Evolutionary conservation across 2,329 filamentous ascomycete species (phyloP), one percentile per base, ranked within the genome.

Genomic region (Sporothrix protearum): DNA sequence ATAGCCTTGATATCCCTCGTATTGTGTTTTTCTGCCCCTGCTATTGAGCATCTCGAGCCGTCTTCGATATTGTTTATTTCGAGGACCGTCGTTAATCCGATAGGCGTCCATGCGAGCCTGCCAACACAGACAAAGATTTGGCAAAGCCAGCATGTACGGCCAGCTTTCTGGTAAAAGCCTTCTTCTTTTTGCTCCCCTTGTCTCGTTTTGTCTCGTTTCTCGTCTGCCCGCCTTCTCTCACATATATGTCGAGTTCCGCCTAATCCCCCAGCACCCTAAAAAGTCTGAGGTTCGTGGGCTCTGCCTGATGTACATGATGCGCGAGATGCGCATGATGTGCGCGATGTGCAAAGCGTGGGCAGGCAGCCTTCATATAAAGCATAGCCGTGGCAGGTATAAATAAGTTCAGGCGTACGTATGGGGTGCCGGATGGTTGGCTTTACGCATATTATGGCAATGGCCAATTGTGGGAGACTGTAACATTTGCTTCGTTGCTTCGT

Each of bases 221-320:
- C 10, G 57, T 14, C 30, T 22, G n/a, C 47, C n/a, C 30, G 19
- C 30, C 10, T 10, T 39, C 39, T 3, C 53, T 25, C 33, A 30
- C 14, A 16, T 19, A 22, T 9, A 8, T 22, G 1, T 39, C 42
- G 45, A 42, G 25, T 33, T 39, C 66, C 47, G 47, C 30, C 19
- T 55, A 42, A 42, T 55, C 66, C 66, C 30, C 67, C n/a, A 57
- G 51, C n/a, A 16, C 36, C 51, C 22, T 59, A 7, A 25, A 25
- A 10, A 45, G 16, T 30, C 9, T 47, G n/a, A 19, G 55, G 61
- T 64, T 47, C 16, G 33, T 22, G 36, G 22, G 33, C 51, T 66
- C 33, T 39, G 68, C 57, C 45, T 53, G 69, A 64, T 57, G 47
- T 71, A 19, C 67, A 39, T n/a, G 67, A 69, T 69, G 67, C 47